Percentiles rank a stretch among this genome's conserved stretches.
phyloP scores from a whole-genome alignment of 305 asterid genomes.

The Plantago coronopus region DNA sequence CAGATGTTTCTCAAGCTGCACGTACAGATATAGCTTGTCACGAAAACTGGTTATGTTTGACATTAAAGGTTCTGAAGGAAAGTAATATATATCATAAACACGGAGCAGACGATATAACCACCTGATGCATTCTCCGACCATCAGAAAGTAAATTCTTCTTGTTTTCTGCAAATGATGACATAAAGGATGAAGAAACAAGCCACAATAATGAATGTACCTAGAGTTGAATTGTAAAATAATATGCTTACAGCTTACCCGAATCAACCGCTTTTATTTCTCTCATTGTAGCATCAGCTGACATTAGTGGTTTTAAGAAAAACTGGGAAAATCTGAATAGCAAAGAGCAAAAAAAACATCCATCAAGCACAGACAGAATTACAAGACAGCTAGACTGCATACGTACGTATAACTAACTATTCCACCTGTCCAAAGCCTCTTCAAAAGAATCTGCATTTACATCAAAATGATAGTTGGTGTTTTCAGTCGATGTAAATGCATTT shows the following conservation, averaged over 20 bases:
- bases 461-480: constrained; percentile 77
- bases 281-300: constrained; percentile 92
- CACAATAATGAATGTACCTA: background rate
- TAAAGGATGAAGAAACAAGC: constrained; percentile 10
- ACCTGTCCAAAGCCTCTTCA: constrained; percentile 97
- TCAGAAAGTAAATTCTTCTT: constrained; percentile 89
- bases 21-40: constrained; percentile 25
- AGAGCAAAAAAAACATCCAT: constrained; percentile 18
- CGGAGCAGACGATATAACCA: constrained; percentile 20
- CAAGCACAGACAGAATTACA: constrained; percentile 5
- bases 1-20: constrained; percentile 93
- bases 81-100: too few relatives aligned
- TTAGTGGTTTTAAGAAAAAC: constrained; percentile 88
- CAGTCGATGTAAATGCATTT: constrained; percentile 87
- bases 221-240: constrained; percentile 17
- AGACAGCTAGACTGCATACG: constrained; percentile 13
- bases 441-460: constrained; percentile 83
- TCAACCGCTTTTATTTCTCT: constrained; percentile 96
- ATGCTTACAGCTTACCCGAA: constrained; percentile 75
- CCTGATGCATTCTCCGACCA: constrained; percentile 96
- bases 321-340: constrained; percentile 65
- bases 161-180: constrained; percentile 49
- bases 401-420: constrained; percentile 22
- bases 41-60: too few relatives aligned
- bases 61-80: constrained; percentile 6